Base-by-base conservation (phyloP, 2,329 filamentous ascomycete species). In the Fusarium tjaetaba region DNA sequence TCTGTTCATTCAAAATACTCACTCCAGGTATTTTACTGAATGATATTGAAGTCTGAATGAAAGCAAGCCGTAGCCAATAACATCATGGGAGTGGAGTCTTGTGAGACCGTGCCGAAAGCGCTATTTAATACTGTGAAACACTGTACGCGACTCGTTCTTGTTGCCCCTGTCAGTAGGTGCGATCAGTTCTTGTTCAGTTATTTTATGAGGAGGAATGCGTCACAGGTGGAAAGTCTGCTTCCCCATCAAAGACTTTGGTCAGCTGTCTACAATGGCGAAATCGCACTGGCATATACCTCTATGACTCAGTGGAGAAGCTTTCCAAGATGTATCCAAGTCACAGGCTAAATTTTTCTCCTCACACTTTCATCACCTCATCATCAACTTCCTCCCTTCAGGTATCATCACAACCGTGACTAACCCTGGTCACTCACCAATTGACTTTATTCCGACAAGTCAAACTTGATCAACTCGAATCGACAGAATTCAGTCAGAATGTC, bases 321-420 rank as follows among this genome's bases (percentile, higher is more conserved):
- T 61, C 48, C 51, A 67, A 30, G 45, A 68, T 56, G 67, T 61
- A 61, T 59, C 57, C 45, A 62, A 74, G 41, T 69, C 48, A 67
- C 57, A 52, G 55, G 72, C 72, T 74, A 74, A 75, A 75, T n/a
- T 67, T 75, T 75, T 75, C 72, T 75, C 72, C 72, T 73, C 62
- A 59, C 65, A 26, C 42, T 70, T 68, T 70, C 69, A 49, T 73
- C 72, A 74, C 65, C 38, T 70, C 57, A 70, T 61, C 61, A 28
- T 69, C 57, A 60, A 36, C 48, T 28, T 60, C n/a, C 30, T 61
- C 43, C 38, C 42, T 42, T 62, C 43, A n/a, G 57, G 41, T 64
- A 61, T 62, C 61, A 59, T 56, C 53, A 56, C 68, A 60, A 39
- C 28, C 52, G 43, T 36, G 41, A 41, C 22, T 26, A 28, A 24